These are phyloP conservation scores for Leccinum subtestaceum DNA, from an alignment of 768 basidiomycete species.

Conservation along the genomic window DNA sequence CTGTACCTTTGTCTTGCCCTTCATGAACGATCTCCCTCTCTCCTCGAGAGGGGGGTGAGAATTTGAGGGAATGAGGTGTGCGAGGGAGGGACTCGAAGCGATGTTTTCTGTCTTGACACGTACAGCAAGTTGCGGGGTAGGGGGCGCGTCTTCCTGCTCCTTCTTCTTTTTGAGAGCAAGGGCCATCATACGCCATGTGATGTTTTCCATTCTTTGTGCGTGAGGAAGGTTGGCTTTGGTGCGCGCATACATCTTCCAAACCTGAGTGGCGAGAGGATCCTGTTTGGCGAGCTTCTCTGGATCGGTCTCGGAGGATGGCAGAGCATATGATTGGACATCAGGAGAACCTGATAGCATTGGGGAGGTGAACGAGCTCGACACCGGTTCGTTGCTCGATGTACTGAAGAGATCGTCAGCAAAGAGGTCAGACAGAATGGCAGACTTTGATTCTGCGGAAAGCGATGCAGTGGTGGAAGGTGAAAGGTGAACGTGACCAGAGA, in stretches of 20 bases:
- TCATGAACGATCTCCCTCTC: conserved; percentile 74
- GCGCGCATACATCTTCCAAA: conserved; percentile 95
- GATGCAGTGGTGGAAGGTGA: conserved; percentile 47
- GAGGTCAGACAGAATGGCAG: conserved; percentile 63
- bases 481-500: conserved; percentile 32
- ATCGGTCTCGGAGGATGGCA: conserved; percentile 46
- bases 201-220: conserved; percentile 94
- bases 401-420: conserved; percentile 69
- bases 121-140: background rate
- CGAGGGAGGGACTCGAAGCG: conserved; percentile 3
- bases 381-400: conserved; percentile 27
- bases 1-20: conserved; percentile 74
- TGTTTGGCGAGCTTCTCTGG: conserved; percentile 71
- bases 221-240: conserved; percentile 88
- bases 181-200: conserved; percentile 99
- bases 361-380: conserved; percentile 58
- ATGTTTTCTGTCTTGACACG: conserved; percentile 24
- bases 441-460: conserved; percentile 51
- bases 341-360: conserved; percentile 69
- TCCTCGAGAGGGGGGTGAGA: conserved; percentile 36
- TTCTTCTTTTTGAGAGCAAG: conserved; percentile 88
- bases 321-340: conserved; percentile 47
- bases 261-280: conserved; percentile 91
- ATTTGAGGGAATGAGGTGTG: background rate
- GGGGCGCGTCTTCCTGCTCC: conserved; percentile 53